phyloP scores from a whole-genome alignment of 306 rosid species.

The Boehmeria nivea region DNA sequence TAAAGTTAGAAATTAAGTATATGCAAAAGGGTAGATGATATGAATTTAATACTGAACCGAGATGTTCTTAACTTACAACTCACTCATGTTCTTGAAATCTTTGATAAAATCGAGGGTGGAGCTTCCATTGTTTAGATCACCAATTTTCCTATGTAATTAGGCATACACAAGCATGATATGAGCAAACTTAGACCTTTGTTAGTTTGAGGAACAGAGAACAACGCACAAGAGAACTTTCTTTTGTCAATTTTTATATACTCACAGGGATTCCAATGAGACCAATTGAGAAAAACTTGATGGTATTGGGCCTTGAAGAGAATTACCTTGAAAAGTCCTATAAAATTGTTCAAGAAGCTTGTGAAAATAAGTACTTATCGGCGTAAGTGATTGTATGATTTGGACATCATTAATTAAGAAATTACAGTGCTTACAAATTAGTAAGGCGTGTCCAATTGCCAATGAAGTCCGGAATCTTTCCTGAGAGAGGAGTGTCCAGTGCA shows the following conservation, averaged over 20 bases:
- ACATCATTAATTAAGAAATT: too few species aligned
- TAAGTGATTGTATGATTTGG: too few species aligned
- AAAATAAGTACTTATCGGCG: too few species aligned
- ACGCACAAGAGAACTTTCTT: not conserved
- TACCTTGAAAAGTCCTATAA: slow-evolving; percentile 21
- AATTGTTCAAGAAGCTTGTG: slow-evolving; percentile 2
- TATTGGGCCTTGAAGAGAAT: slow-evolving; percentile 33
- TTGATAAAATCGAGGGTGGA: slow-evolving; percentile 25
- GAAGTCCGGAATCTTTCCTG: slow-evolving; percentile 28
- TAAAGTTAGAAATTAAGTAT: not conserved
- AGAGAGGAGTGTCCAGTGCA: slow-evolving; percentile 18
- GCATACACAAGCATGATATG: not conserved
- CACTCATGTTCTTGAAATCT: slow-evolving; percentile 12
- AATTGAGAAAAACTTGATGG: slow-evolving; percentile 28
- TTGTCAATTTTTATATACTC: not conserved
- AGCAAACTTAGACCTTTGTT: too few species aligned
- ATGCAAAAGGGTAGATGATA: not conserved
- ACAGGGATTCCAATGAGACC: slow-evolving; percentile 11
- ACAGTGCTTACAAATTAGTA: slow-evolving; percentile 15
- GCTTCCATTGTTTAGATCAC: slow-evolving; percentile 28
- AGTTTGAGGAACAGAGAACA: not conserved
- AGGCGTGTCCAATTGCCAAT: slow-evolving; percentile 31
- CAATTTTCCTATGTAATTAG: slow-evolving; percentile 16
- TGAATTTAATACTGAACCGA: not conserved
- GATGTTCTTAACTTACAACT: slow-evolving; percentile 23